A percentile compares a stretch with the other conserved stretches of the same genome.
Evolutionary conservation across 208 protist species (phyloP).

Genomic region (Acanthamoeba triangularis): DNA sequence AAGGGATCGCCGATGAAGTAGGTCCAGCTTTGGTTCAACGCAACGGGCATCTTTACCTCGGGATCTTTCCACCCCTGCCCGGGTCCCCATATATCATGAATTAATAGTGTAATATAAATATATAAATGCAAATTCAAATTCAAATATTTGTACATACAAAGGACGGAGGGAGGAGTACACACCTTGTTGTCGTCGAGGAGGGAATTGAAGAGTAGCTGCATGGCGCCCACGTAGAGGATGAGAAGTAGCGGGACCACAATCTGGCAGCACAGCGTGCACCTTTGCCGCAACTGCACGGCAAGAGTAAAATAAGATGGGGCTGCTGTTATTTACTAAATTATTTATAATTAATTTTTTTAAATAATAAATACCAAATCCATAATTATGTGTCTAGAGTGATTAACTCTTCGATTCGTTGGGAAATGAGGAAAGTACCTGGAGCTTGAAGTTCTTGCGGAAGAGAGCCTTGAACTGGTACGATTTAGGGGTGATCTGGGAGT

Average conservation of each 20-base stretch:
- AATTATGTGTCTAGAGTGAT: background rate
- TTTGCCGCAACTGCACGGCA: constrained; percentile 41
- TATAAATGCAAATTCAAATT: background rate
- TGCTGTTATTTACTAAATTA: background rate
- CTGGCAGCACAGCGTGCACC: constrained; percentile 60
- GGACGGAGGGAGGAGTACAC: background rate
- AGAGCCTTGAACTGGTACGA: constrained; percentile 73
- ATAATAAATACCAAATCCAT: too few relatives aligned
- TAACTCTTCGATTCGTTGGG: background rate
- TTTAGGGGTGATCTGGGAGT: constrained; percentile 35
- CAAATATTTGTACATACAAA: too few relatives aligned
- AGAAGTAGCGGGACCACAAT: constrained; percentile 48
- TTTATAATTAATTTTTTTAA: too few relatives aligned
- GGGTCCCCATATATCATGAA: background rate
- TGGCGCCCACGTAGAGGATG: constrained; percentile 50
- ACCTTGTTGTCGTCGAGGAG: constrained; percentile 58
- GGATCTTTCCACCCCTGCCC: constrained; percentile 48
- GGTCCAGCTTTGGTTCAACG: background rate
- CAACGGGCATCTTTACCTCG: background rate
- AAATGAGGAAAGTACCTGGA: constrained; percentile 31
- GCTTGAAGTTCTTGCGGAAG: constrained; percentile 74
- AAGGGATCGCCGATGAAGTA: constrained; percentile 41
- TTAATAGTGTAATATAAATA: background rate
- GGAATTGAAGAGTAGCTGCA: constrained; percentile 67
- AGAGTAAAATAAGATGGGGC: background rate